Evolutionary conservation across 352 stramenopile species (phyloP).

Genomic region (Blastocystis sp.): DNA sequence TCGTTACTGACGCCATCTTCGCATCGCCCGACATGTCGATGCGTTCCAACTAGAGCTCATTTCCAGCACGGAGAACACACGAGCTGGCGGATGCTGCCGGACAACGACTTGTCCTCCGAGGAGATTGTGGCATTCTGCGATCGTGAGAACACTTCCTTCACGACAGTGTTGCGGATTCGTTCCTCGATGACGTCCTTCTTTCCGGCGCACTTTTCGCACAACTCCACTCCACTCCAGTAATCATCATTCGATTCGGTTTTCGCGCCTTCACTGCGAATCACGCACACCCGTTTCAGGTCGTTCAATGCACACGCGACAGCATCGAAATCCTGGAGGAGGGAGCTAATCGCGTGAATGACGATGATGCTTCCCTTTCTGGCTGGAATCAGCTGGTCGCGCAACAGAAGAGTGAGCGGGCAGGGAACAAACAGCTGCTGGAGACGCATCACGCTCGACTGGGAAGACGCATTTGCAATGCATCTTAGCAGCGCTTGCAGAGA

Average conservation of each 20-base stretch:
- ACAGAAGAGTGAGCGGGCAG: slow-evolving; percentile 6
- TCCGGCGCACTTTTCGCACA: background rate
- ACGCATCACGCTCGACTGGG: background rate
- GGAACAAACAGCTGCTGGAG: background rate
- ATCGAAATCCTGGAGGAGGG: slow-evolving; percentile 1
- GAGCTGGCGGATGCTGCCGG: background rate
- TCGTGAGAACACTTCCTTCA: background rate
- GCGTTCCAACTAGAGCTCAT: background rate
- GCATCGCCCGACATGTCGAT: background rate
- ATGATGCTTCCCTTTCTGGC: background rate
- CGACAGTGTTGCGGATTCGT: slow-evolving; percentile 10
- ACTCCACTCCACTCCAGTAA: background rate
- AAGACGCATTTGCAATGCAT: background rate
- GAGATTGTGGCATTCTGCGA: background rate
- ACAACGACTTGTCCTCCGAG: background rate
- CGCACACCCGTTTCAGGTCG: background rate
- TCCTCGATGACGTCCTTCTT: slow-evolving; percentile 20
- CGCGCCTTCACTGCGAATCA: no score
- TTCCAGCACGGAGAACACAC: background rate
- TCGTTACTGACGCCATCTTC: background rate
- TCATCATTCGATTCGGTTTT: background rate
- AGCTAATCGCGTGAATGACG: slow-evolving; percentile 28
- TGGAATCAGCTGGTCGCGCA: slow-evolving; percentile 30
- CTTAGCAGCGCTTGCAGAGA: background rate
- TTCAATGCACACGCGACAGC: background rate